These are phyloP conservation scores for Saccharomyces paradoxus DNA, from an alignment of 805 yeast genomes.

Conservation along the genomic window DNA sequence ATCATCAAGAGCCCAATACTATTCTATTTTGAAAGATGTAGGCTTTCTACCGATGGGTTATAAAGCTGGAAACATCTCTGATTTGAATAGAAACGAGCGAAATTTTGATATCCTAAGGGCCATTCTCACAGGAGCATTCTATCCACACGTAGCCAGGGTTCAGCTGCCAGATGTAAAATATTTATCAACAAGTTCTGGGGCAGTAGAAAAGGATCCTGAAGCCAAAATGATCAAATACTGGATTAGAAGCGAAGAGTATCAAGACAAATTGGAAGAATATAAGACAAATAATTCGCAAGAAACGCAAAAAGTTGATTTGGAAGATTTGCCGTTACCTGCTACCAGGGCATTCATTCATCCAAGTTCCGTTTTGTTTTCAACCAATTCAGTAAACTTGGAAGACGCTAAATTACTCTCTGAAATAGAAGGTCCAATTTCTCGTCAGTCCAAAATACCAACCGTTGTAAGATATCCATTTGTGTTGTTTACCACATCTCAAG, in stretches of 20 bases:
- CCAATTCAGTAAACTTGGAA: conserved; percentile 25
- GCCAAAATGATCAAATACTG: conserved; percentile 64
- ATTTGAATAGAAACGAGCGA: conserved; percentile 43
- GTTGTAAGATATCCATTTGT: conserved; percentile 49
- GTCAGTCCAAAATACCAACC: conserved; percentile 27
- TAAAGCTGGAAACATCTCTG: conserved; percentile 19
- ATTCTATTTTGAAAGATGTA: conserved; percentile 62
- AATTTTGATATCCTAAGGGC: conserved; percentile 52
- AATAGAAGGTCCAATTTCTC: conserved; percentile 11
- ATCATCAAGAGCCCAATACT: conserved; percentile 62
- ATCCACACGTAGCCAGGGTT: conserved; percentile 76
- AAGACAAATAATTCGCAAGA: conserved; percentile 2
- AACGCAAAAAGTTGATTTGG: conserved; percentile 4
- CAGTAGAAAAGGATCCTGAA: conserved; percentile 81
- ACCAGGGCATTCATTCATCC: conserved; percentile 81
- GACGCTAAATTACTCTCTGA: conserved; percentile 18
- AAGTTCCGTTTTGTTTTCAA: conserved; percentile 62
- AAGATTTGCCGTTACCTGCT: conserved; percentile 39
- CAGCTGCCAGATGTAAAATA: conserved; percentile 77
- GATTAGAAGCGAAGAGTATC: conserved; percentile 55
- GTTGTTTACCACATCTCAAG: conserved; percentile 50
- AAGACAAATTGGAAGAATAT: conserved; percentile 23
- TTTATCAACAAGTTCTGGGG: conserved; percentile 61
- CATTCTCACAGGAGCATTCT: conserved; percentile 69
- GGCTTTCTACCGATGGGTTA: conserved; percentile 63